Base-by-base conservation (phyloP, 2,329 filamentous ascomycete species). In the Aspergillus sp. region DNA sequence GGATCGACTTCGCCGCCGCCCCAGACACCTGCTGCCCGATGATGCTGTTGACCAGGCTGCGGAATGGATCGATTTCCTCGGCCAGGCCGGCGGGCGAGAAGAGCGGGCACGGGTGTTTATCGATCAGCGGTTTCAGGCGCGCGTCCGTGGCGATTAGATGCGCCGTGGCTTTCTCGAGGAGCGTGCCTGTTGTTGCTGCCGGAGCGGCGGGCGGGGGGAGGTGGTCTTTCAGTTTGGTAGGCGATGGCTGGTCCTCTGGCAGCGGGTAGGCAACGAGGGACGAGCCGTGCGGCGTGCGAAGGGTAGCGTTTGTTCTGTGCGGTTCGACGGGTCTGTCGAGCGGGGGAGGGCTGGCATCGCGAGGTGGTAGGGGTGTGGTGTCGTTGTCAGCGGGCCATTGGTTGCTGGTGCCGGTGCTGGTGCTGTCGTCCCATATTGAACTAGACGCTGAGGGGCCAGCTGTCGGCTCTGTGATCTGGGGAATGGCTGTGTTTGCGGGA, bases 1-100 rank as follows among this genome's bases (percentile, higher is more conserved):
- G 88, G 63, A 98, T 96, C 4, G 83, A 83, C 37, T 76, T 81
- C 8, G 91, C 91, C 1, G 91, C 91, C 4, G 86, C 86, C 12
- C 89, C 86, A 1, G 86, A 94, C 13, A 98, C 89, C 64, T 98
- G 91, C 62, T 96, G 91, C 33, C 85, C 86, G 48, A 96, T 93
- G 53, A 98, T 95, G 32, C 86, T 82, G 57, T 81, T 88, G 24
- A 76, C 73, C 20, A 98, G 70, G 36, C 76, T 79, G 47, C 82
- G 80, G 52, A 95, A 98, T 0, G 91, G 91, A 59, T 96, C 86
- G 39, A 95, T 75, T 42, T 76, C 70, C 58, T 95, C 86, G 16
- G 80, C 75, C n/a, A 96, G 64, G 0, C 86, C 86, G 41, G 82
- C 79, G 0, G 85, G 74, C 1, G 79, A 82, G 61, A 96, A 96